Evolutionary conservation across 1,139 yeast species (phyloP).

Genomic region (Kluyveromyces marxianus): DNA sequence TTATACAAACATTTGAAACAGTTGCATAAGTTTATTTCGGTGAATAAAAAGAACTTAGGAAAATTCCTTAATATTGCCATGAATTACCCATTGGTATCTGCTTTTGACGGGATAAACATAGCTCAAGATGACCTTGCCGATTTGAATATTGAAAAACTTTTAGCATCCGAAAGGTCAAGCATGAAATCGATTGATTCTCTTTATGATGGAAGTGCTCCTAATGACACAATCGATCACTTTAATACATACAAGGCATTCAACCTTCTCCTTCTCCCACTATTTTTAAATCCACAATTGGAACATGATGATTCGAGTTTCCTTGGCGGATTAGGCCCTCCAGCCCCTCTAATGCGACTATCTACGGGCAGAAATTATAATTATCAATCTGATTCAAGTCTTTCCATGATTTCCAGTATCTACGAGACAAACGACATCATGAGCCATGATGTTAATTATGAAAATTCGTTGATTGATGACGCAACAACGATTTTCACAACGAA

Average conservation of each 20-base stretch:
- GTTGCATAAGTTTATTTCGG: slow-evolving; percentile 10
- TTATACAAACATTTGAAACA: slow-evolving; percentile 7
- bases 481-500: background rate
- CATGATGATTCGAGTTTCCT: background rate
- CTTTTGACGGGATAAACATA: slow-evolving; percentile 4
- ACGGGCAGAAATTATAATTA: background rate
- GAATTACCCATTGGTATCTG: slow-evolving; percentile 18
- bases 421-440: slow-evolving; percentile 5
- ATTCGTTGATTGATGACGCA: background rate
- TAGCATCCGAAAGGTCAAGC: background rate
- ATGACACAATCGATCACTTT: slow-evolving; percentile 1
- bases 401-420: slow-evolving; percentile 7
- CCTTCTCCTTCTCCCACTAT: slow-evolving; percentile 11
- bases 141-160: background rate
- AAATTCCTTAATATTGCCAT: slow-evolving; percentile 18
- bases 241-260: slow-evolving; percentile 4
- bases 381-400: slow-evolving; percentile 4
- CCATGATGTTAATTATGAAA: slow-evolving; percentile 1
- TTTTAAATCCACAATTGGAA: slow-evolving; percentile 10
- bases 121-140: slow-evolving; percentile 1
- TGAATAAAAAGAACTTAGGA: slow-evolving; percentile 13
- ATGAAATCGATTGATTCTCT: slow-evolving; percentile 3
- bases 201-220: background rate
- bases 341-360: background rate
- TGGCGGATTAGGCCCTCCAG: slow-evolving; percentile 2